A percentile compares a stretch with the other conserved stretches of the same genome.
phyloP scores from a whole-genome alignment of 305 asterid genomes.

The Andrographis paniculata region DNA sequence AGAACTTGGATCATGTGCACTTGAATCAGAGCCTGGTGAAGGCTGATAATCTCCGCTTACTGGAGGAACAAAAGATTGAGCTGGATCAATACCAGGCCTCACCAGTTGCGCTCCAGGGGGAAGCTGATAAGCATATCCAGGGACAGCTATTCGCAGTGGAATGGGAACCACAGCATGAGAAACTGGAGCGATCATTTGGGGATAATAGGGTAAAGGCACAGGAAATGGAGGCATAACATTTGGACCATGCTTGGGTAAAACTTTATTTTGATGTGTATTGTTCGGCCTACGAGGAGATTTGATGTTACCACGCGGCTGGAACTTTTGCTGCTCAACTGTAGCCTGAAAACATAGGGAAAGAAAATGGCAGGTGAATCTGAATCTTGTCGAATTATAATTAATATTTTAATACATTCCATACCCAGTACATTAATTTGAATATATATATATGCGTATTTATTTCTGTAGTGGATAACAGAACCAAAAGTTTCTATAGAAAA shows the following conservation, averaged over 20 bases:
- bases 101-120: conserved; percentile 33
- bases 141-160: conserved; percentile 35
- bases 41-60: conserved; percentile 46
- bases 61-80: conserved; percentile 41
- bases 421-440: conserved; percentile 11
- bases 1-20: conserved; percentile 37
- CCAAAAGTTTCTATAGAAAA: too few relatives aligned
- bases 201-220: conserved; percentile 42
- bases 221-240: conserved; percentile 49
- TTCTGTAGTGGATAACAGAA: neutral
- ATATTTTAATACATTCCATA: too few relatives aligned
- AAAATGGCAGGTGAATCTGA: conserved; percentile 5
- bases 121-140: conserved; percentile 53
- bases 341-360: conserved; percentile 37
- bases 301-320: conserved; percentile 42
- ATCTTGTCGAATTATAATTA: too few relatives aligned
- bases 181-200: conserved; percentile 34
- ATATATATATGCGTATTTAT: too few relatives aligned
- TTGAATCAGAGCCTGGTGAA: conserved; percentile 30
- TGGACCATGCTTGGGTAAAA: conserved; percentile 50
- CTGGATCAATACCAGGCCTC: conserved; percentile 43
- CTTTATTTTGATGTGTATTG: conserved; percentile 41
- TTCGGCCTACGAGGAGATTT: conserved; percentile 51
- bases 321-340: conserved; percentile 49
- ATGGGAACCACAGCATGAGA: conserved; percentile 51